Conservation (phyloP, 2,329 filamentous ascomycete species). For the Cordyceps tenuipes region DNA sequence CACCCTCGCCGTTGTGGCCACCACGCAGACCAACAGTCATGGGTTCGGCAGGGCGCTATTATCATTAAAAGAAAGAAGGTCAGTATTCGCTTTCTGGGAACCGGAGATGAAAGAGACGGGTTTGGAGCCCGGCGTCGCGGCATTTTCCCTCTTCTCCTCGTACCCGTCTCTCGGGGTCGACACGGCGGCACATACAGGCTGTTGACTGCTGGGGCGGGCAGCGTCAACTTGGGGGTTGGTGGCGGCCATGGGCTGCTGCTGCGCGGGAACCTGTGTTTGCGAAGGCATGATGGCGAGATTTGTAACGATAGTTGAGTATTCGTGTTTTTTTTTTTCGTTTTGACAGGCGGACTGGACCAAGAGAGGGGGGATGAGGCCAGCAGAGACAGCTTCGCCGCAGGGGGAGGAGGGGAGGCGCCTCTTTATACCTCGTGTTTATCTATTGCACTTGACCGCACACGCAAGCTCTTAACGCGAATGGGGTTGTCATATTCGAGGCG, state of each 20-base stretch:
- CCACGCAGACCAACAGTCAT: slow-evolving; percentile 29
- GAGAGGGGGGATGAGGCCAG: background rate
- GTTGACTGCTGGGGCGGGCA: slow-evolving; percentile 22
- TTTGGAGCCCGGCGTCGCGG: background rate
- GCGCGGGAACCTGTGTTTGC: slow-evolving; percentile 2
- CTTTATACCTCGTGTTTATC: background rate
- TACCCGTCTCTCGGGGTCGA: background rate
- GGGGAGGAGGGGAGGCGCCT: background rate
- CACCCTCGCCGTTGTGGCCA: slow-evolving; percentile 25
- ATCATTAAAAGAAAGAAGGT: background rate
- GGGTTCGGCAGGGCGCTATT: slow-evolving; percentile 26
- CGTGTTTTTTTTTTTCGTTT: background rate
- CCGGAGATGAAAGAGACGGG: background rate
- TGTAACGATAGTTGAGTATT: no score
- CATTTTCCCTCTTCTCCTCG: background rate
- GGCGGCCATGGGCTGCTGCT: slow-evolving; percentile 10
- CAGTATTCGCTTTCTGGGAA: background rate
- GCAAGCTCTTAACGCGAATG: background rate
- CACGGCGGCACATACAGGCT: slow-evolving; percentile 24
- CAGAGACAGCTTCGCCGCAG: background rate
- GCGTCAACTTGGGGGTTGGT: slow-evolving; percentile 7
- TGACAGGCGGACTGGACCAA: background rate
- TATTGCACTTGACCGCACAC: background rate
- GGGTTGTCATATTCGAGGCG: no score
- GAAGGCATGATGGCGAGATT: background rate